Evolutionary conservation across 192 early-diverging fungal genomes (phyloP).

Genomic region (Mortierella hygrophila): DNA sequence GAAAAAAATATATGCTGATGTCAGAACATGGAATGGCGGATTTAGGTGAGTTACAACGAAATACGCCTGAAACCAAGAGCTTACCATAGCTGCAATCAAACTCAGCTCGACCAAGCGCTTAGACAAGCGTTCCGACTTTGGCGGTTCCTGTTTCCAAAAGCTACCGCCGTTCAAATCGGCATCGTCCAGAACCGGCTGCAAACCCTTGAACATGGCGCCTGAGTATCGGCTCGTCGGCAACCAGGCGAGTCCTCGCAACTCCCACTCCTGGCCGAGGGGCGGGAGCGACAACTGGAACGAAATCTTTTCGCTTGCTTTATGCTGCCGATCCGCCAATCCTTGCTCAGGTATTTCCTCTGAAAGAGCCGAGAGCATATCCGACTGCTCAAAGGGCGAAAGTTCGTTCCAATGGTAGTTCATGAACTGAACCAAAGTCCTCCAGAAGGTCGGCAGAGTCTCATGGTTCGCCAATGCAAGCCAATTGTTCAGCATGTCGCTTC

Average conservation of each 20-base stretch:
- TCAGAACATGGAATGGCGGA: constrained; percentile 3
- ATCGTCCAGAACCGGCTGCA: constrained; percentile 26
- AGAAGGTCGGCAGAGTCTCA: constrained; percentile 35
- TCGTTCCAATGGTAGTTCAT: constrained; percentile 48
- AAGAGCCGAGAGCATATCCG: constrained; percentile 43
- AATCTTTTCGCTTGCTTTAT: background rate
- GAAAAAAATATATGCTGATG: background rate
- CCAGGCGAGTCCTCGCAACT: constrained; percentile 66
- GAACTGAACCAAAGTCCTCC: constrained; percentile 50
- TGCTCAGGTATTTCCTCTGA: constrained; percentile 34
- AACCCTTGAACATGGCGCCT: constrained; percentile 27
- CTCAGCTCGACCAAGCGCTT: constrained; percentile 46
- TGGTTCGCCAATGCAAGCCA: constrained; percentile 42
- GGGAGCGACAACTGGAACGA: constrained; percentile 50
- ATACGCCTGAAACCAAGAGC: background rate
- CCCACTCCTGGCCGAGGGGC: constrained; percentile 61
- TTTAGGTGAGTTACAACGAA: background rate
- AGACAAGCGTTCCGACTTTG: constrained; percentile 34
- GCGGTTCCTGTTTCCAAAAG: constrained; percentile 43
- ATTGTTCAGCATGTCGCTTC: constrained; percentile 22
- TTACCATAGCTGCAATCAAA: constrained; percentile 45
- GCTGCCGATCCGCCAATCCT: background rate
- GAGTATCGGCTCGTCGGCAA: constrained; percentile 33
- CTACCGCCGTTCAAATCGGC: constrained; percentile 35
- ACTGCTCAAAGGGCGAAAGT: constrained; percentile 53